phyloP scores from a whole-genome alignment of 768 basidiomycete species.

The Melanogaster broomeanus region DNA sequence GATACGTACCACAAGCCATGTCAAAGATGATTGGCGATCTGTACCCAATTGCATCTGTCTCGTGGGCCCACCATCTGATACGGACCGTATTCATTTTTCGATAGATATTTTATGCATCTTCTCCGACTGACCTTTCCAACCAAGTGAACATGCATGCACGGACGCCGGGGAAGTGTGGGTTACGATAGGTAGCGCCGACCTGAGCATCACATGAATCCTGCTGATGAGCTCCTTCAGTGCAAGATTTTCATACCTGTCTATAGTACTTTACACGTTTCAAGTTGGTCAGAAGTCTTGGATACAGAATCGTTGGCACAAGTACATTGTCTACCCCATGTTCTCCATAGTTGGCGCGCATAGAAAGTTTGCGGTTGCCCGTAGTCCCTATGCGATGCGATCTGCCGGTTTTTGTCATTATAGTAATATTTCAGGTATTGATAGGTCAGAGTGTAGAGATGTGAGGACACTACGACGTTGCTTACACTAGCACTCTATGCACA shows the following conservation, averaged over 20 bases:
- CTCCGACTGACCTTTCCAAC: slow-evolving; percentile 46
- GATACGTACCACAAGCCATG: slow-evolving; percentile 29
- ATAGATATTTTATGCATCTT: not conserved
- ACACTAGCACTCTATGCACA: too few species aligned
- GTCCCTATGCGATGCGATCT: slow-evolving; percentile 26
- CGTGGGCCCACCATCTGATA: slow-evolving; percentile 27
- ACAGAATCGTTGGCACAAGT: slow-evolving; percentile 12
- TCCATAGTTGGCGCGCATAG: slow-evolving; percentile 55
- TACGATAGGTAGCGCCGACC: slow-evolving; percentile 69
- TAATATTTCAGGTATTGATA: too few species aligned
- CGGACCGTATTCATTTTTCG: slow-evolving; percentile 14
- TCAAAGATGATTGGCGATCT: slow-evolving; percentile 27
- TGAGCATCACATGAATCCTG: slow-evolving; percentile 11
- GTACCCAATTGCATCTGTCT: slow-evolving; percentile 8
- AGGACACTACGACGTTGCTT: too few species aligned
- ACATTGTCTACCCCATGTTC: slow-evolving; percentile 63
- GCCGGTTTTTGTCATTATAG: slow-evolving; percentile 7
- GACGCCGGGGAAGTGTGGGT: slow-evolving; percentile 72
- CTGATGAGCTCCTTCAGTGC: not conserved
- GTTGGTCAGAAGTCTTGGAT: slow-evolving; percentile 2
- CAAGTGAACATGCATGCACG: slow-evolving; percentile 53
- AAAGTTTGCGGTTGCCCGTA: slow-evolving; percentile 31
- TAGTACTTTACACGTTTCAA: slow-evolving; percentile 22
- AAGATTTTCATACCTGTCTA: slow-evolving; percentile 21
- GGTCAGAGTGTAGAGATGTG: too few species aligned